These are phyloP conservation scores for Sporisorium scitamineum DNA, from an alignment of 1,284 basidiomycete genomes.

Conservation along the genomic window DNA sequence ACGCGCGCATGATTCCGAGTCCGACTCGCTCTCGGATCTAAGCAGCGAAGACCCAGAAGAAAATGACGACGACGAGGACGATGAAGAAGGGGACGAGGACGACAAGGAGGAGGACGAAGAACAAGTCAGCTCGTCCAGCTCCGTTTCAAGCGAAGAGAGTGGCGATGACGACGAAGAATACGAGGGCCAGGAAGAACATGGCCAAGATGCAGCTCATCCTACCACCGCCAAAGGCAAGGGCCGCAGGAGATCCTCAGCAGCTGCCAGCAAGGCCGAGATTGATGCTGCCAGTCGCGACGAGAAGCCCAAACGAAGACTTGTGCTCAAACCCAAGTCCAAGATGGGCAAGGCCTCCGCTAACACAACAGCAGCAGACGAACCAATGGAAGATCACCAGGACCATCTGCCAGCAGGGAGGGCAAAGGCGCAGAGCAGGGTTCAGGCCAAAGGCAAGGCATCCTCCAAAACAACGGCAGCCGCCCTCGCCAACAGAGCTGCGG, in stretches of 20 bases:
- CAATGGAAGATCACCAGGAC: conserved; percentile 14
- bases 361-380: conserved; percentile 8
- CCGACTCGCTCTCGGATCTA: conserved; percentile 50
- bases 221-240: conserved; percentile 3
- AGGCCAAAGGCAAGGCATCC: conserved; percentile 22
- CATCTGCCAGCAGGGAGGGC: neutral
- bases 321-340: conserved; percentile 48
- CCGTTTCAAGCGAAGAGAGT: conserved; percentile 23
- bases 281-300: conserved; percentile 23
- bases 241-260: conserved; percentile 32
- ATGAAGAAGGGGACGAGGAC: conserved; percentile 30
- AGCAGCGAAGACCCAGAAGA: conserved; percentile 49
- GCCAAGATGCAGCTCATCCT: conserved; percentile 9
- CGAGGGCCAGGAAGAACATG: conserved; percentile 22
- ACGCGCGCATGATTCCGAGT: conserved; percentile 40
- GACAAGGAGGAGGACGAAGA: conserved; percentile 16
- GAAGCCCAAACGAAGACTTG: conserved; percentile 42
- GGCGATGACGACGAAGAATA: conserved; percentile 42
- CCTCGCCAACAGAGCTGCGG: conserved; percentile 33
- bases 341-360: conserved; percentile 22
- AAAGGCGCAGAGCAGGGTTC: conserved; percentile 7
- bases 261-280: conserved; percentile 11
- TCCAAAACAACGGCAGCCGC: conserved; percentile 40
- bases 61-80: conserved; percentile 16
- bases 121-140: conserved; percentile 17